Conservation (phyloP, 495 filamentous ascomycete species). For the Penicillium bialowiezense region DNA sequence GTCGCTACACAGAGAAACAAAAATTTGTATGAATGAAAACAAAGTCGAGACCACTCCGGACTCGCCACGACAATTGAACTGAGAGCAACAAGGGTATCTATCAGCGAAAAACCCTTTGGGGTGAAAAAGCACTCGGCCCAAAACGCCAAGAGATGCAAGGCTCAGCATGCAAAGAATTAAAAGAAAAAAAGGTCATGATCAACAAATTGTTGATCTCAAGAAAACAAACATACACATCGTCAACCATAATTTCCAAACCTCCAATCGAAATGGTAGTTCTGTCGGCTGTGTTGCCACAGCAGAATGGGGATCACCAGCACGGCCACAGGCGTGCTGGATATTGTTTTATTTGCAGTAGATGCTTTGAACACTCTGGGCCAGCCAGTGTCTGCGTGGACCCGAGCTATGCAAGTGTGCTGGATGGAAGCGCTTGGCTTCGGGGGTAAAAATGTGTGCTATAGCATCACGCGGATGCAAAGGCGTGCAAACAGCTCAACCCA, state of each 20-base stretch:
- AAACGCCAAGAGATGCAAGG: conserved; percentile 14
- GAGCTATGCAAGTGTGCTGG: too few relatives aligned
- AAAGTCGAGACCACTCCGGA: not conserved
- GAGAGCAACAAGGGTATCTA: not conserved
- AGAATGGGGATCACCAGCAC: too few relatives aligned
- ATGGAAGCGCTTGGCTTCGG: too few relatives aligned
- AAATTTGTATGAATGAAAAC: too few relatives aligned
- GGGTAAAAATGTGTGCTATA: too few relatives aligned
- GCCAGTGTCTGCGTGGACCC: not conserved
- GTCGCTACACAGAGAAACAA: too few relatives aligned
- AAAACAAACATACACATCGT: not conserved
- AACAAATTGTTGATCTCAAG: not conserved
- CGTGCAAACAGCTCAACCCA: too few relatives aligned
- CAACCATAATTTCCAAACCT: not conserved
- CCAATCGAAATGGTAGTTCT: not conserved
- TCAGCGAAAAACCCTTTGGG: not conserved
- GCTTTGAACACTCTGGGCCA: not conserved
- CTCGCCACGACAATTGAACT: too few relatives aligned
- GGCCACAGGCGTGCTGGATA: too few relatives aligned
- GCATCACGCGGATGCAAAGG: too few relatives aligned
- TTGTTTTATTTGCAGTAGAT: not conserved
- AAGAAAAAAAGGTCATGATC: not conserved
- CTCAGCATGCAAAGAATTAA: conserved; percentile 8
- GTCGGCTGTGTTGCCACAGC: not conserved
- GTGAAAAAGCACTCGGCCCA: conserved; percentile 3